These are phyloP conservation scores for Colletotrichum trifolii DNA, from an alignment of 2,329 filamentous ascomycete genomes.

Conservation along the genomic window DNA sequence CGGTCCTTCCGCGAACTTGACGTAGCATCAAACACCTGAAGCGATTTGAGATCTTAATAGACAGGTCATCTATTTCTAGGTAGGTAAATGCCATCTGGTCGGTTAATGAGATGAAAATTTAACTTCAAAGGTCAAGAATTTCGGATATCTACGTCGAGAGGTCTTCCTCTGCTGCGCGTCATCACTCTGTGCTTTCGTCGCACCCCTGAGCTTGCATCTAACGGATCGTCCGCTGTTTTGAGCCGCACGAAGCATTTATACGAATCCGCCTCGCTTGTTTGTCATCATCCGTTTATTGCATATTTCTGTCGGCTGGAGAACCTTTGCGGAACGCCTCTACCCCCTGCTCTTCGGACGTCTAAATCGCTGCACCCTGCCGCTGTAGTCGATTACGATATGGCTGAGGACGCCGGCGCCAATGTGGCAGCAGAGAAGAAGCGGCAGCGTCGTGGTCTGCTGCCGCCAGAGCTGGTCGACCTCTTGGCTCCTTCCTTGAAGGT, in stretches of 20 bases:
- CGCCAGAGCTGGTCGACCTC: constrained; percentile 57
- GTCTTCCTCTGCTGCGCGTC: neutral
- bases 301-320: constrained; percentile 9
- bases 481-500: constrained; percentile 66
- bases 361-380: constrained; percentile 7
- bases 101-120: too few species aligned
- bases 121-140: too few species aligned
- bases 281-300: constrained; percentile 21
- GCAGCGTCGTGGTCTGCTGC: constrained; percentile 50
- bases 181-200: too few species aligned
- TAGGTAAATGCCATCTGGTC: too few species aligned
- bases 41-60: too few species aligned
- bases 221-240: constrained; percentile 18
- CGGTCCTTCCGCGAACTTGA: constrained; percentile 1
- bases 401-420: constrained; percentile 23
- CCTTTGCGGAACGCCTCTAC: constrained; percentile 17
- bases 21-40: neutral
- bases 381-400: constrained; percentile 32
- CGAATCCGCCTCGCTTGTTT: constrained; percentile 17
- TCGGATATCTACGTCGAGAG: too few species aligned
- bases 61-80: too few species aligned
- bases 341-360: constrained; percentile 6
- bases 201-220: constrained; percentile 20
- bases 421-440: constrained; percentile 19
- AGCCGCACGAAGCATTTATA: constrained; percentile 31